Evolutionary conservation across 106 monocot species (phyloP).

Genomic region (Dendrobium huoshanense): DNA sequence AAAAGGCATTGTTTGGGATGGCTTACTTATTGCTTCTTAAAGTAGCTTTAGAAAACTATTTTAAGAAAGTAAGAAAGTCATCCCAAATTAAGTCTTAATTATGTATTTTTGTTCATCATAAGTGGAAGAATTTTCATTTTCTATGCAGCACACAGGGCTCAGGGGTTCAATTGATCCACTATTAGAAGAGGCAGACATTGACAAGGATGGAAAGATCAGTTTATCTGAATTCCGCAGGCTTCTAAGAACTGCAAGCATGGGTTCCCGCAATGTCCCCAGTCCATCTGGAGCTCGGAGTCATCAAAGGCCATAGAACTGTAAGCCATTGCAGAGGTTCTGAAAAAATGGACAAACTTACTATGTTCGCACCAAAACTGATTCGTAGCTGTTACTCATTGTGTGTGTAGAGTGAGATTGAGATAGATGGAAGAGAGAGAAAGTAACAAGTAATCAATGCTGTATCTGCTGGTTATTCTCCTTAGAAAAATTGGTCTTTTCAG

Average conservation of each 20-base stretch:
- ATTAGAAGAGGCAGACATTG: slow-evolving; percentile 83
- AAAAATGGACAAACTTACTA: neutral
- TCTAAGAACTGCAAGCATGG: slow-evolving; percentile 73
- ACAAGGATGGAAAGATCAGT: slow-evolving; percentile 92
- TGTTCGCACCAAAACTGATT: too few species aligned
- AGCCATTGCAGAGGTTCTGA: neutral
- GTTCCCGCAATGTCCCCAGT: slow-evolving; percentile 30
- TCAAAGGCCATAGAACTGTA: slow-evolving; percentile 7
- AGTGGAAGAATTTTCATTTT: neutral
- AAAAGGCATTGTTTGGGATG: too few species aligned
- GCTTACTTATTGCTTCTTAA: too few species aligned
- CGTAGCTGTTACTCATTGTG: too few species aligned
- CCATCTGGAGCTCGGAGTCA: slow-evolving; percentile 27
- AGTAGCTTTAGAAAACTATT: too few species aligned
- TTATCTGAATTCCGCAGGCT: slow-evolving; percentile 76
- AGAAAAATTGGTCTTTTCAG: neutral
- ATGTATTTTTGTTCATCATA: too few species aligned
- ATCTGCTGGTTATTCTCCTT: too few species aligned
- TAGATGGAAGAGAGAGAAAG: too few species aligned
- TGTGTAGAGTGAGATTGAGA: too few species aligned
- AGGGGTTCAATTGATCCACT: slow-evolving; percentile 78
- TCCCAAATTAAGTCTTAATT: too few species aligned
- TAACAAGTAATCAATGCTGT: too few species aligned
- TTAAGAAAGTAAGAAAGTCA: too few species aligned
- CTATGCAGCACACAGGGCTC: slow-evolving; percentile 63